Percentiles rank a stretch among this genome's conserved stretches.
Evolutionary conservation across 345 rosid genomes (phyloP).

Genomic region (Hibiscus tridactylites): DNA sequence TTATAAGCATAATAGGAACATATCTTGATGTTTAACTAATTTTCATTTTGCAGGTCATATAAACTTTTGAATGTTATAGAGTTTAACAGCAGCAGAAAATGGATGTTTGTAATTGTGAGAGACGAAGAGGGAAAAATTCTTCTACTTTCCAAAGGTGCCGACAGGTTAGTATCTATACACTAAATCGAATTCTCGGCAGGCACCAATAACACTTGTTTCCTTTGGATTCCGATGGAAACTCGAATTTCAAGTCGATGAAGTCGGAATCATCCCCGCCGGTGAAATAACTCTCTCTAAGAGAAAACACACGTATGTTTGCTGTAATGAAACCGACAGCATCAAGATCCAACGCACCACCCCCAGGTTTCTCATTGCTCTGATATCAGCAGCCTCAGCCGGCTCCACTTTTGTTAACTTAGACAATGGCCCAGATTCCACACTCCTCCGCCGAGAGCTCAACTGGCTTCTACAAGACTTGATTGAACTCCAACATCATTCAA

Average conservation of each 20-base stretch:
- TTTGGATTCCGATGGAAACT: slow-evolving; percentile 38
- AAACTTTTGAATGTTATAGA: slow-evolving; percentile 64
- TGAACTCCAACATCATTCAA: slow-evolving; percentile 25
- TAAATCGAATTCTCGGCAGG: background rate
- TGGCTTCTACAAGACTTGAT: slow-evolving; percentile 76
- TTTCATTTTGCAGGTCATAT: slow-evolving; percentile 49
- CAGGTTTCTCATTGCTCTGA: background rate
- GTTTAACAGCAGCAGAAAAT: slow-evolving; percentile 78
- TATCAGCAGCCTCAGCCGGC: slow-evolving; percentile 39
- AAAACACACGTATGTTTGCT: slow-evolving; percentile 47
- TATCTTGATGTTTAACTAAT: background rate
- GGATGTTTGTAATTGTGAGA: slow-evolving; percentile 90
- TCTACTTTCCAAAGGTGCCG: slow-evolving; percentile 80
- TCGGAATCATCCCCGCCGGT: slow-evolving; percentile 65
- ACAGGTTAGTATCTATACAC: slow-evolving; percentile 47
- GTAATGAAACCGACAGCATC: slow-evolving; percentile 5
- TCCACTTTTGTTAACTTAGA: slow-evolving; percentile 37
- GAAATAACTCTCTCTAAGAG: slow-evolving; percentile 65
- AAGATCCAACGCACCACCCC: background rate
- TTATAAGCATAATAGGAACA: background rate
- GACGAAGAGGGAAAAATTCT: slow-evolving; percentile 62
- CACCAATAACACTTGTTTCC: background rate
- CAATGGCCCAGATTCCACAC: slow-evolving; percentile 54
- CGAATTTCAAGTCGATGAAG: slow-evolving; percentile 81
- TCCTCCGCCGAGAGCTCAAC: slow-evolving; percentile 58